Evolutionary conservation across 2,329 filamentous ascomycete species (phyloP), one percentile per base, ranked within the genome.

Genomic region (Drechslerella dactyloides): DNA sequence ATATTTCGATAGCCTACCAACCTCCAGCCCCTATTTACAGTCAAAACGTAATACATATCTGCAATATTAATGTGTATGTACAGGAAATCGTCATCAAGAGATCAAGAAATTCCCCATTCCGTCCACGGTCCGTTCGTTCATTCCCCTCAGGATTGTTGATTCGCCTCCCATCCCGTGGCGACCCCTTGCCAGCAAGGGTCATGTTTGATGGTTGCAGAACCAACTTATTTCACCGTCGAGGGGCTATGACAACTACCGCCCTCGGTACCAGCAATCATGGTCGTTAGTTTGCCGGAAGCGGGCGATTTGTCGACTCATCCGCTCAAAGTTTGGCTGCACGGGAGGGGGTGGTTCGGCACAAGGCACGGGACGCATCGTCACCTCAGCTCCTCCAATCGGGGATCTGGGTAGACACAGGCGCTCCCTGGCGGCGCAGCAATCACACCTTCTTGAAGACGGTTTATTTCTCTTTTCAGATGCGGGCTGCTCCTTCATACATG

Each of bases 241-340:
- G 40, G 37, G 33, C 24, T 33, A 55, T 46, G 24, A 42, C 59
- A 64, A 48, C 24, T 21, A 27, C 58, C 54, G 42, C 13, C 24
- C 59, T 70, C 65, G 59, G 65, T 59, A 70, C 53, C 65, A 63
- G 35, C 46, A 50, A 59, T 46, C 37, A 56, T 40, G 44, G 50
- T 23, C 50, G 37, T 37, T 30, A n/a, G 19, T 50, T 46, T 51
- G 44, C 59, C 46, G 46, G 52, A 63, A 70, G 23, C 65, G 48
- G 59, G 52, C 42, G 17, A 19, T 66, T 64, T 23, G 1, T 19
- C 48, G 40, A 24, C 35, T 24, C 33, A 48, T 53, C 42, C 42
- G 56, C 46, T 17, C 17, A 40, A 51, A 61, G 40, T 48, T 21
- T 21, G 21, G 17, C 23, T 24, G 50, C 37, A 35, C n/a, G 11